Evolutionary conservation across 768 basidiomycete genomes (phyloP), one percentile per base, ranked within the genome.

Genomic region (Coprinellus aureogranulatus): DNA sequence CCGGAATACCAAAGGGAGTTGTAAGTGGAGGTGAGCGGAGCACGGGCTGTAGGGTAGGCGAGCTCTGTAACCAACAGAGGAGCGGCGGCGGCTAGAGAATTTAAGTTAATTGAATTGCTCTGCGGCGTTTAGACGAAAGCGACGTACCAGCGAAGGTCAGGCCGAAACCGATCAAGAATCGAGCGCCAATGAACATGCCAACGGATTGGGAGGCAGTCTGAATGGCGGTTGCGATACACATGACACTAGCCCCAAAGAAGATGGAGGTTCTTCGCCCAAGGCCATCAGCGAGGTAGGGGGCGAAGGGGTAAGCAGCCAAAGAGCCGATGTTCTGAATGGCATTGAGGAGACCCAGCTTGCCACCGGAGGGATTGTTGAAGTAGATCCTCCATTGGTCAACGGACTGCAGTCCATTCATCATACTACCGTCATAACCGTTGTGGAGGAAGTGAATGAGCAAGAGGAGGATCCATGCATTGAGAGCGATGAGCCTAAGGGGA

Each of bases 1-100:
- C 92, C 92, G 16, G 87, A 85, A 68, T 90, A 91, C 90, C 92
- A 93, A 59, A 92, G 85, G 28, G 89, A 87, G 77, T 92, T 90
- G 77, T 89, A 91, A 50, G 84, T 72, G 2, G 89, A 85, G 14
- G 89, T 93, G 58, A 94, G 72, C 31, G 85, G 85, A 14, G 86
- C 88, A 62, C 92, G 90, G 71, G 94, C 88, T 11, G 81, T 76
- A 16, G 92, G 92, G 69, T 93, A 93, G 1, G 92, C 80, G n/a
- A 94, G 72, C 72, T 94, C 92, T 49, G 90, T 88, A 54, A 94
- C 85, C 74, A 94, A 73, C 78, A 93, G 81, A 11, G 92, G 91
- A 11, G 92, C 90, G 52, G 90, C 85, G 64, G 84, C 86, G 25
- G 82, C 83, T 79, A 66, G 54, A 46, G 66, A 62, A 59, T 47